Conservation (phyloP, 192 early-diverging fungal genomes). For the Ambispora gerdemannii region DNA sequence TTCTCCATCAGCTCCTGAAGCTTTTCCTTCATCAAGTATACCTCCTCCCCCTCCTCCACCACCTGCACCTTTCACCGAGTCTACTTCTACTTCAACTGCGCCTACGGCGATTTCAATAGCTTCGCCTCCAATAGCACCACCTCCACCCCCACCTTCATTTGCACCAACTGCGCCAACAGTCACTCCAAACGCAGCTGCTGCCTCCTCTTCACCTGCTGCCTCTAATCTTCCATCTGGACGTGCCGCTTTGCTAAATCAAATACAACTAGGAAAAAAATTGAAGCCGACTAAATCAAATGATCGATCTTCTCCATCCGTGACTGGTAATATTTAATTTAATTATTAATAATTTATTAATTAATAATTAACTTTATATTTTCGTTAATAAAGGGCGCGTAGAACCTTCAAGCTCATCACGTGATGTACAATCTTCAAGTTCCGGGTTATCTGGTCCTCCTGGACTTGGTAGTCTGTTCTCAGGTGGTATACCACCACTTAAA, state of each 20-base stretch:
- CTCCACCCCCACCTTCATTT: slow-evolving; percentile 4
- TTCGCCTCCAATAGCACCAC: slow-evolving; percentile 15
- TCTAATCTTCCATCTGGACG: slow-evolving; percentile 31
- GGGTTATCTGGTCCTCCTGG: slow-evolving; percentile 28
- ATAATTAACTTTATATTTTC: not conserved
- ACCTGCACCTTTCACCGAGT: slow-evolving; percentile 27
- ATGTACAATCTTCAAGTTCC: not conserved
- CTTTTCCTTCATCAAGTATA: slow-evolving; percentile 28
- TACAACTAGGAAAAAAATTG: slow-evolving; percentile 61
- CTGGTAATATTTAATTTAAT: slow-evolving; percentile 3
- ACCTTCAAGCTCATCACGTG: slow-evolving; percentile 19
- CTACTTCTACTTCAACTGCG: slow-evolving; percentile 12
- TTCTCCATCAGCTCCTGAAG: not conserved
- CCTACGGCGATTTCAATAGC: slow-evolving; percentile 14
- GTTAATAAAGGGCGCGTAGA: slow-evolving; percentile 35
- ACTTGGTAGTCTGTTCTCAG: slow-evolving; percentile 61
- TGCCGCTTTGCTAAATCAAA: slow-evolving; percentile 66
- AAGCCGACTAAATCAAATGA: slow-evolving; percentile 66
- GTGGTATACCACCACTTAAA: slow-evolving; percentile 67
- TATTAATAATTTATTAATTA: not conserved
- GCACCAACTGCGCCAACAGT: slow-evolving; percentile 6
- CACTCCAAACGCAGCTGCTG: not conserved
- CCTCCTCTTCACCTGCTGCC: slow-evolving; percentile 20
- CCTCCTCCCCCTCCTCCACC: slow-evolving; percentile 30
- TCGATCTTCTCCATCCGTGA: slow-evolving; percentile 47